Evolutionary conservation across 192 early-diverging fungal genomes (phyloP), one percentile per base, ranked within the genome.

Genomic region (Obelidium mucronatum): DNA sequence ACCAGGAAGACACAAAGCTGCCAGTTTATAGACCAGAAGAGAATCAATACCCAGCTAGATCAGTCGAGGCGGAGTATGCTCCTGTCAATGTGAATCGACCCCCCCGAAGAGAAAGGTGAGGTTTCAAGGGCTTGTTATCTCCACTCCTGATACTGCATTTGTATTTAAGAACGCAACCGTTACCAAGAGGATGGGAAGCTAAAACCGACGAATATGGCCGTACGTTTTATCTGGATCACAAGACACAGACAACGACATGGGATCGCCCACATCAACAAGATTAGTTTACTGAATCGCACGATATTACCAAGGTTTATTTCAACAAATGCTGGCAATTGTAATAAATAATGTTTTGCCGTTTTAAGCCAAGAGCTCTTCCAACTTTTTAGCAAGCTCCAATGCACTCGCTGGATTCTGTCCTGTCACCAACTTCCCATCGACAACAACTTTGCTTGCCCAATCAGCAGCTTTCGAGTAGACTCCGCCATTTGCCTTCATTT

Each of bases 401-500:
- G 42, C 39, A 24, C 35, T 40, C 31, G 19, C 67, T 26, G 67
- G 67, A 33, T 68, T 68, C 33, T 68, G 67, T 33, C 92, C 91
- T 5, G 92, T 92, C 24, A 93, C 88, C 24, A 94, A 60, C 22
- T 86, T 81, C 0, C 92, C 92, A 60, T 94, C 92, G 0, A 80
- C 80, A 65, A 74, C 85, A 40, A 83, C 81, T 4, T 81, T 24
- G 44, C 81, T 86, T 53, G 81, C 90, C 26, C 83, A 84, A 30
- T 76, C 55, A 28, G 66, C 66, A 2, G 82, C 85, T 74, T 82
- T 89, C 61, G 78, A 76, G 62, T 87, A 93, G 26, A 76, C 78
- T 19, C 82, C 91, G 6, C 91, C 91, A 1, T 83, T 84, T 36
- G 80, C 58, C 51, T 60, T 73, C 58, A 51, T 39, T 17, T 28